Evolutionary conservation across 2,329 filamentous ascomycete genomes (phyloP).

Genomic region (Chrysosporium keratinophilum): DNA sequence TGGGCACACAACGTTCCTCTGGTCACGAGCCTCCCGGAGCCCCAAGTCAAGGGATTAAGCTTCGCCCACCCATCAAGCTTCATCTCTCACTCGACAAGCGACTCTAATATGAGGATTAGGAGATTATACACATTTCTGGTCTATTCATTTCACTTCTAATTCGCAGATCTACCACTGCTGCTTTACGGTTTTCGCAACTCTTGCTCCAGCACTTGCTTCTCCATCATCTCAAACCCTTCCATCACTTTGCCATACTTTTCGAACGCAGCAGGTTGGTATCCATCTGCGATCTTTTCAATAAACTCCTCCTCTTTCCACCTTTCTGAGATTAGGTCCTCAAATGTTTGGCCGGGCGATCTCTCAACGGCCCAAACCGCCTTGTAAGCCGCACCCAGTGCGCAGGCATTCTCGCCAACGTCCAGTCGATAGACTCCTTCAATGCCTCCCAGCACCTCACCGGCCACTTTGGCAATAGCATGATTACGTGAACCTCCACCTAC

Average conservation of each 20-base stretch:
- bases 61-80: conserved; percentile 2
- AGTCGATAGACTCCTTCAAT: conserved; percentile 84
- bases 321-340: conserved; percentile 74
- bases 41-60: conserved; percentile 8
- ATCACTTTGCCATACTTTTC: conserved; percentile 68
- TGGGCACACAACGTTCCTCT: conserved; percentile 4
- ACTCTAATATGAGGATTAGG: too few relatives aligned
- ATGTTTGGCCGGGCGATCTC: conserved; percentile 56
- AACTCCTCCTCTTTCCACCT: conserved; percentile 80
- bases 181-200: conserved; percentile 12
- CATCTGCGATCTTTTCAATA: conserved; percentile 69
- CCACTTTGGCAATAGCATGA: conserved; percentile 71
- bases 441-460: conserved; percentile 80
- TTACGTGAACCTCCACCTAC: conserved; percentile 89
- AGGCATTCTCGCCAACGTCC: conserved; percentile 90
- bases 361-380: conserved; percentile 92
- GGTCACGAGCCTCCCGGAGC: conserved; percentile 9
- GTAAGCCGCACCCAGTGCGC: conserved; percentile 85
- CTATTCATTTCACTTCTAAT: background rate
- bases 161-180: background rate
- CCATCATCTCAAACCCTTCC: conserved; percentile 66
- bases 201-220: conserved; percentile 51
- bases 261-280: conserved; percentile 66
- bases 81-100: background rate
- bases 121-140: background rate